Evolutionary conservation across 2,329 filamentous ascomycete species (phyloP).

Genomic region (Dryadomyces quercus-mongolicae): DNA sequence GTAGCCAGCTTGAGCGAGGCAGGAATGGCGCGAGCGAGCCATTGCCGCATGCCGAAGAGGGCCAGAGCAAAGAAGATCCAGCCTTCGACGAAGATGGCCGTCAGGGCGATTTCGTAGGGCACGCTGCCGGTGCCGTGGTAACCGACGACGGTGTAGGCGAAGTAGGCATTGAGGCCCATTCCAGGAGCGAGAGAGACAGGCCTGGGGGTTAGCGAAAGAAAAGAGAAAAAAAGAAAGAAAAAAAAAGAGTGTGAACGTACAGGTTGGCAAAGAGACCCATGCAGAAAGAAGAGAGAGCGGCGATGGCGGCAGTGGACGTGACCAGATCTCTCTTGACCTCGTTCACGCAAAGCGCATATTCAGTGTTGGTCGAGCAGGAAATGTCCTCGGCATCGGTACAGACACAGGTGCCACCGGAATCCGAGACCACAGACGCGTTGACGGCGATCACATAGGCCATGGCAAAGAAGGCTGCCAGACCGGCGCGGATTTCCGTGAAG

Average conservation of each 20-base stretch:
- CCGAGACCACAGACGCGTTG: conserved; percentile 58
- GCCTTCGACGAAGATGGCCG: conserved; percentile 51
- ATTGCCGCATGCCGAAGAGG: conserved; percentile 57
- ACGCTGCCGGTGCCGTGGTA: conserved; percentile 45
- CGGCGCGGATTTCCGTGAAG: conserved; percentile 66
- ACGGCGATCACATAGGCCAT: conserved; percentile 80
- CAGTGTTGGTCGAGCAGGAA: conserved; percentile 18
- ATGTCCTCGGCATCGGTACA: conserved; percentile 33
- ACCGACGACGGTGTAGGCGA: conserved; percentile 54
- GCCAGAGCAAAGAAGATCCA: conserved; percentile 52
- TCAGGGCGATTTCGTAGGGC: conserved; percentile 46
- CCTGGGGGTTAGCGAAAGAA: conserved; percentile 8
- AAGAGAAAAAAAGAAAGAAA: conserved; percentile 19
- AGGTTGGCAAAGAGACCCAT: conserved; percentile 80
- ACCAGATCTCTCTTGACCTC: conserved; percentile 54
- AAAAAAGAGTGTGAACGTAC: conserved; percentile 26
- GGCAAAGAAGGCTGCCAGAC: conserved; percentile 65
- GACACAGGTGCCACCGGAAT: conserved; percentile 65
- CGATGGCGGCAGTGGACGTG: conserved; percentile 68
- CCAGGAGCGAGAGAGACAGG: conserved; percentile 34
- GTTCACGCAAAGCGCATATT: conserved; percentile 6
- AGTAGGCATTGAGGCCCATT: conserved; percentile 57
- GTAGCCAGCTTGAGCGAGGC: conserved; percentile 52
- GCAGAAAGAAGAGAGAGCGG: conserved; percentile 59
- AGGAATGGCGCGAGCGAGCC: conserved; percentile 54